Percentiles rank a stretch among this genome's conserved stretches.
phyloP scores from a whole-genome alignment of 345 rosid species.

The Eucalyptus polyanthemos region DNA sequence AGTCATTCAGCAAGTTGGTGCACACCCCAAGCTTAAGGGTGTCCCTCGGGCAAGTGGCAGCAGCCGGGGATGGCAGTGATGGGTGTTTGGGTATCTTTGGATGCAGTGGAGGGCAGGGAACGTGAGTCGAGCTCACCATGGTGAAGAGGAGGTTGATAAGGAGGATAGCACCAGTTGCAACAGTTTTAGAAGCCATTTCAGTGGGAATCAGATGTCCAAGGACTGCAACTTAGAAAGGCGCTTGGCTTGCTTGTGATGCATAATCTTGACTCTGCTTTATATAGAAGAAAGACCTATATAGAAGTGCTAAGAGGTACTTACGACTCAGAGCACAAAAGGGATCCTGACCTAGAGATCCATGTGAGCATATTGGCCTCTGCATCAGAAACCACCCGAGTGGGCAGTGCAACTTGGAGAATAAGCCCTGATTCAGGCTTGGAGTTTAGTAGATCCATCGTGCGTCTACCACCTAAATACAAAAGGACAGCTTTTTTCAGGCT shows the following conservation, averaged over 20 bases:
- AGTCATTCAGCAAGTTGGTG: conserved; percentile 24
- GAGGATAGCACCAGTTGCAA: background rate
- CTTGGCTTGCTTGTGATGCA: background rate
- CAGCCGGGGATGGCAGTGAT: background rate
- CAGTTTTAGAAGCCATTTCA: conserved; percentile 8
- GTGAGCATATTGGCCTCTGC: background rate
- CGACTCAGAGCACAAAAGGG: background rate
- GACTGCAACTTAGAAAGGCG: background rate
- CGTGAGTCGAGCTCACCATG: background rate
- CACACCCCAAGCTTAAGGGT: conserved; percentile 39
- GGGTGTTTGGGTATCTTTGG: background rate
- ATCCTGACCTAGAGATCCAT: background rate
- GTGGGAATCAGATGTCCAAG: background rate
- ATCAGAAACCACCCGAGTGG: background rate
- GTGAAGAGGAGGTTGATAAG: conserved; percentile 8
- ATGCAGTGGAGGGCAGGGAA: background rate
- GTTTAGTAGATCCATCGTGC: background rate
- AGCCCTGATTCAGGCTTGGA: background rate
- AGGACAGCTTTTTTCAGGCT: no score
- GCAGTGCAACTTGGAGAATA: conserved; percentile 1
- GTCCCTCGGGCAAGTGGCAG: conserved; percentile 21
- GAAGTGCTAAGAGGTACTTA: background rate
- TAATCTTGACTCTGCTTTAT: background rate
- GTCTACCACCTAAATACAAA: background rate
- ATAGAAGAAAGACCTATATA: background rate